Conservation (phyloP, 768 basidiomycete species). For the Tylopilus sp. region DNA sequence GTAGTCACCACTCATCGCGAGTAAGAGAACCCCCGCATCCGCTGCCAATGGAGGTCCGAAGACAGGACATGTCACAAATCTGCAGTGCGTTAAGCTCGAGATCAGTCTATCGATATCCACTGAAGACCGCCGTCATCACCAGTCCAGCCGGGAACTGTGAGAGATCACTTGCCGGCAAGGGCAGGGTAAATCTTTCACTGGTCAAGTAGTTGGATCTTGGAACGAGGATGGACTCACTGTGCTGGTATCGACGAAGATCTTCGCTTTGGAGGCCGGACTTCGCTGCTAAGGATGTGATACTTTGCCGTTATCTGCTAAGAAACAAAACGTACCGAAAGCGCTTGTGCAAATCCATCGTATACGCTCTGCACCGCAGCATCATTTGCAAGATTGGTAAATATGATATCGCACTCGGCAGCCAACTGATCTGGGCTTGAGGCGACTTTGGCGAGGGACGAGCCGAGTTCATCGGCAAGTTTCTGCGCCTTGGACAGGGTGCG, state of each 20-base stretch:
- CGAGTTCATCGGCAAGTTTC: slow-evolving; percentile 53
- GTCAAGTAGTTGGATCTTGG: slow-evolving; percentile 8
- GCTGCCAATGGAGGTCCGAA: slow-evolving; percentile 72
- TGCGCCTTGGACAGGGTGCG: slow-evolving; percentile 62
- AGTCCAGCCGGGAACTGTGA: background rate
- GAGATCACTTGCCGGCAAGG: slow-evolving; percentile 39
- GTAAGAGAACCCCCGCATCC: slow-evolving; percentile 58
- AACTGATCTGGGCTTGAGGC: slow-evolving; percentile 58
- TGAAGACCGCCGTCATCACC: slow-evolving; percentile 15
- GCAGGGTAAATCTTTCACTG: slow-evolving; percentile 50
- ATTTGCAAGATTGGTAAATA: slow-evolving; percentile 69
- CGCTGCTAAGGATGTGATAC: slow-evolving; percentile 27
- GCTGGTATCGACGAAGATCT: slow-evolving; percentile 83
- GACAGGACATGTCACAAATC: slow-evolving; percentile 73
- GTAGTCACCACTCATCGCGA: slow-evolving; percentile 78
- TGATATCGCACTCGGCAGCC: slow-evolving; percentile 64
- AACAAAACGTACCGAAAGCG: slow-evolving; percentile 46
- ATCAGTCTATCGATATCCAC: slow-evolving; percentile 70
- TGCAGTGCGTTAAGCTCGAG: slow-evolving; percentile 53
- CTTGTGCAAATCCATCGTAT: slow-evolving; percentile 57
- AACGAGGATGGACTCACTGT: slow-evolving; percentile 50
- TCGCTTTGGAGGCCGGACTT: slow-evolving; percentile 45
- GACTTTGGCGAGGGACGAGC: slow-evolving; percentile 49
- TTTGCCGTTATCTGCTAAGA: background rate
- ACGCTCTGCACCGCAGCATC: slow-evolving; percentile 67